phyloP scores from a whole-genome alignment of 768 basidiomycete species.

The Auriscalpium vulgare region DNA sequence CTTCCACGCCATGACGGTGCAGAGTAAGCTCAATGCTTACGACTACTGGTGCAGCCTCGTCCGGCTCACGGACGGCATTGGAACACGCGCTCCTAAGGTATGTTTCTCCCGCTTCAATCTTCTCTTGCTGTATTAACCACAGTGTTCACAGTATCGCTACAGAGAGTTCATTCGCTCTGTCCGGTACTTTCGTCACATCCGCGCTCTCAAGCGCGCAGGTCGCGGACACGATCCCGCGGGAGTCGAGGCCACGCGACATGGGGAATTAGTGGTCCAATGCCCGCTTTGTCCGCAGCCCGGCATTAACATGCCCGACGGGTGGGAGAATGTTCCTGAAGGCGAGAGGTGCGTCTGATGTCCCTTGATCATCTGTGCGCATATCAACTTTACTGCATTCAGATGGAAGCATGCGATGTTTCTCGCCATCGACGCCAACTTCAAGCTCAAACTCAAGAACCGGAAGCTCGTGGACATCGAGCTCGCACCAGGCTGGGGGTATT shows the following conservation, averaged over 20 bases:
- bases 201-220: conserved; percentile 15
- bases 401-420: conserved; percentile 8
- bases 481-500: background rate
- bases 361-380: background rate
- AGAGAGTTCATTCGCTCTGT: conserved; percentile 8
- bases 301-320: conserved; percentile 14
- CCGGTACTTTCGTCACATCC: conserved; percentile 16
- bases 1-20: conserved; percentile 5
- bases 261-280: conserved; percentile 15
- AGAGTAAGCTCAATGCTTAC: conserved; percentile 6
- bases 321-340: conserved; percentile 6
- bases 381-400: background rate
- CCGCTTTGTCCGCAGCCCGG: conserved; percentile 19
- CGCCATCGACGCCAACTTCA: conserved; percentile 2
- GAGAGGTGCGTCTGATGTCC: conserved; percentile 9
- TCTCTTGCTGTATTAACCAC: background rate
- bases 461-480: background rate
- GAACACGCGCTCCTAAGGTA: background rate
- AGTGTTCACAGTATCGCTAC: background rate
- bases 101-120: background rate
- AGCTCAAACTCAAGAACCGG: background rate
- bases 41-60: conserved; percentile 10
- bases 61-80: conserved; percentile 4
- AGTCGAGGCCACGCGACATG: conserved; percentile 1
- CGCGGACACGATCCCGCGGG: conserved; percentile 16